phyloP scores from a whole-genome alignment of 108 stramenopile species.

The Pseudonitzschia delicatissima region DNA sequence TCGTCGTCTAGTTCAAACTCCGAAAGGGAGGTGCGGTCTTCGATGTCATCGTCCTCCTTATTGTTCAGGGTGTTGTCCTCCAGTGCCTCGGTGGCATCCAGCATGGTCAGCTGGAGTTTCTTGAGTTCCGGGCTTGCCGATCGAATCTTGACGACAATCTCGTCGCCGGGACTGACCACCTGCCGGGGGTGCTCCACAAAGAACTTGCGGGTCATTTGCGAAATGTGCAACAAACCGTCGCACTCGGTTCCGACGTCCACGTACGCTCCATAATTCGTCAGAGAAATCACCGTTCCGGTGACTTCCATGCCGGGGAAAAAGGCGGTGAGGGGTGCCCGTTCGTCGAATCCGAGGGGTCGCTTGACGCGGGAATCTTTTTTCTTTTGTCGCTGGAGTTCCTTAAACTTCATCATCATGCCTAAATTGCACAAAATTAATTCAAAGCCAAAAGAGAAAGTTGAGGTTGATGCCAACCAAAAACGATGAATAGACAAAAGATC shows the following conservation, averaged over 20 bases:
- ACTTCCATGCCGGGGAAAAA: conserved; percentile 53
- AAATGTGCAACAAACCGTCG: conserved; percentile 85
- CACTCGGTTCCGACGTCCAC: conserved; percentile 88
- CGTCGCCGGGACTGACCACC: conserved; percentile 67
- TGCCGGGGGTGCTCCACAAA: conserved; percentile 82
- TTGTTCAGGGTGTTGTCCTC: conserved; percentile 38
- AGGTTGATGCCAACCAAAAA: not conserved
- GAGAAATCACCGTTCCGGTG: conserved; percentile 67
- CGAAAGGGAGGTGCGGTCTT: conserved; percentile 62
- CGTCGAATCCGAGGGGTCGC: conserved; percentile 46
- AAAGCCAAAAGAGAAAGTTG: not conserved
- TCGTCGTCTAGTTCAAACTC: conserved; percentile 86
- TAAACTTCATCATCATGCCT: conserved; percentile 54
- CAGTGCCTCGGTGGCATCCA: conserved; percentile 36
- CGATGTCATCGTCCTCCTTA: conserved; percentile 44
- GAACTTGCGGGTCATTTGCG: conserved; percentile 64
- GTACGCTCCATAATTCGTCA: conserved; percentile 88
- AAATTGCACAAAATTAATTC: not conserved
- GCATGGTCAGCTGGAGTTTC: conserved; percentile 83
- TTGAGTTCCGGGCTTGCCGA: conserved; percentile 52
- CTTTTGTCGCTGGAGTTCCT: conserved; percentile 52
- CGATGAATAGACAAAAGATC: not conserved
- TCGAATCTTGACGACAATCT: conserved; percentile 66
- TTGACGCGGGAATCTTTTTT: conserved; percentile 50
- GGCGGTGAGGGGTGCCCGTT: conserved; percentile 47